These are phyloP conservation scores for Stereocaulon alpinum DNA, from an alignment of 495 filamentous ascomycete genomes.

Conservation along the genomic window DNA sequence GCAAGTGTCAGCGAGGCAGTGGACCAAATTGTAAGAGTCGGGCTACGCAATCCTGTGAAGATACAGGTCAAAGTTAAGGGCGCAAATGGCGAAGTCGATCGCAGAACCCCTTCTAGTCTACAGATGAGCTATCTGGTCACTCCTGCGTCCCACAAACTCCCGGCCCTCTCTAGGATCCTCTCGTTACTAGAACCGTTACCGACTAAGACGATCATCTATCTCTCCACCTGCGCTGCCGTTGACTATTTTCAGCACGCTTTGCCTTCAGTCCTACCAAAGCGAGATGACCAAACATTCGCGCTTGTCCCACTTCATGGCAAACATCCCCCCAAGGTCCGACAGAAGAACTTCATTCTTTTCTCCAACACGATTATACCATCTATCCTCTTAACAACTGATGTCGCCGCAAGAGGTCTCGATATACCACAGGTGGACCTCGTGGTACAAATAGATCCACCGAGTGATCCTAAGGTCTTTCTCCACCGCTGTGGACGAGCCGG, in stretches of 20 bases:
- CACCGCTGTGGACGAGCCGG: conserved; percentile 91
- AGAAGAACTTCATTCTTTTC: conserved; percentile 75
- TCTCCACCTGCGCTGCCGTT: conserved; percentile 90
- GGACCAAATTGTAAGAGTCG: conserved; percentile 82
- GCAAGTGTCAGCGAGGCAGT: conserved; percentile 87
- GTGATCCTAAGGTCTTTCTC: conserved; percentile 88
- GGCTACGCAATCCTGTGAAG: conserved; percentile 86
- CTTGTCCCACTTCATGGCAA: conserved; percentile 85
- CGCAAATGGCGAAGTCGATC: conserved; percentile 62
- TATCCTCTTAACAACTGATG: conserved; percentile 79
- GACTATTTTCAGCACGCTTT: conserved; percentile 81
- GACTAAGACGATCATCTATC: conserved; percentile 79
- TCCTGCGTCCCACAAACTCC: conserved; percentile 65
- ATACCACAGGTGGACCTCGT: conserved; percentile 93
- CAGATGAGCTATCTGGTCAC: conserved; percentile 79
- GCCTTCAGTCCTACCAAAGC: conserved; percentile 46
- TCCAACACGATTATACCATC: conserved; percentile 53
- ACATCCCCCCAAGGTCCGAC: conserved; percentile 63
- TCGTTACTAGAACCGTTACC: conserved; percentile 57
- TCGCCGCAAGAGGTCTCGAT: conserved; percentile 79
- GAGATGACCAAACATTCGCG: conserved; percentile 44
- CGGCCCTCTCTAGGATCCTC: conserved; percentile 61
- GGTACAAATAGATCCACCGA: conserved; percentile 82
- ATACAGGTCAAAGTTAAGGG: conserved; percentile 85
- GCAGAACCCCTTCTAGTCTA: conserved; percentile 79